Evolutionary conservation across 2,329 filamentous ascomycete genomes (phyloP), one percentile per base, ranked within the genome.

Genomic region (Sporothrix phasma): DNA sequence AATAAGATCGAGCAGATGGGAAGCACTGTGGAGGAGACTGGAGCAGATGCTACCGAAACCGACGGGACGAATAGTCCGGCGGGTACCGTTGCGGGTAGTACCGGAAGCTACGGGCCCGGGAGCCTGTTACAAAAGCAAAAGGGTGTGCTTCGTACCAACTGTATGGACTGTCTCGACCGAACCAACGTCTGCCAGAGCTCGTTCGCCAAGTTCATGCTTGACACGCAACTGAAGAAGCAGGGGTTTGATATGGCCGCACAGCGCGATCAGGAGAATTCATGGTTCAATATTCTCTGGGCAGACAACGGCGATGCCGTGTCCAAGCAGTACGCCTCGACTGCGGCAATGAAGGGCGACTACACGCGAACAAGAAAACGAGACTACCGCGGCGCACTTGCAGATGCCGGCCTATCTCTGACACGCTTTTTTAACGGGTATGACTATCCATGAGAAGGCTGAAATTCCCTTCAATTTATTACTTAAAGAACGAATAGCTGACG

Each of bases 201-300:
- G 0, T 92, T 92, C 72, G 94, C 85, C 5, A 89, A 91, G 71
- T 85, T 88, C 71, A 89, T 90, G 68, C 80, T 99, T 2, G 91
- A 97, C 68, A 73, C 81, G 37, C 91, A 97, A 71, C 80, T 99
- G 1, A 87, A 84, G 64, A 80, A 84, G 22, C 86, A 95, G 67
- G 89, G 88, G 0, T 87, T 92, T 66, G 85, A 88, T 64, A 88
- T 95, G 75, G 85, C 87, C 68, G 80, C 88, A 0, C 87, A 94
- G 67, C 75, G 81, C 26, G 91, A 96, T 72, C 88, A 90, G 64
- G 85, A 87, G 63, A 95, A 90, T 5, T 83, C 86, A 53, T 97
- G 93, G 92, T 97, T 97, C 78, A 97, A 99, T 74, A 92, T 85
- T 0, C 79, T 97, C 0, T 99, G 94, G 93, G 94, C 94, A 0